Base-by-base conservation (phyloP, 2,329 filamentous ascomycete genomes). In the Microcyclospora pomicola region DNA sequence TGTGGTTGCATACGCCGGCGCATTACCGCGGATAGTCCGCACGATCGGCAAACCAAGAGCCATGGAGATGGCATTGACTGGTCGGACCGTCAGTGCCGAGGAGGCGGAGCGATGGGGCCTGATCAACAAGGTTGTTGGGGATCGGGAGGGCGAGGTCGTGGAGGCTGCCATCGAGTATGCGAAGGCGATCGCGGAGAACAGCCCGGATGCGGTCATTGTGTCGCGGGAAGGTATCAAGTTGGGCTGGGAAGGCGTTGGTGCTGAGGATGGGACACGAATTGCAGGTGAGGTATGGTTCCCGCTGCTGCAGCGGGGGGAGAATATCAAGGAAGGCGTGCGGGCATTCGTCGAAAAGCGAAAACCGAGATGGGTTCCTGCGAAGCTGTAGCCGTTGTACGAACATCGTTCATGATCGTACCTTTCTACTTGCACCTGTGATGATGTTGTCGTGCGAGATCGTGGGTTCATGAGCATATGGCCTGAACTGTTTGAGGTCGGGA, bases 341-440 rank as follows among this genome's bases (percentile, higher is more conserved):
- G 82, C 80, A 42, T 88, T 88, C 64, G 77, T 82, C 13, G 80
- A 86, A 67, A 84, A 77, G 68, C 67, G 80, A 52, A 70, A 72
- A 60, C 73, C 81, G 2, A 65, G 65, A 29, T 87, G 81, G 80
- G 71, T 65, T 50, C 65, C 74, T 10, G 46, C 55, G 13, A 60
- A 58, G 42, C 42, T 60, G 38, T 58, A 37, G 34, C 2, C 27
- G n/a, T 14, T 7, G 3, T n/a, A 34, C 11, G 12, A n/a, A 12
- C n/a, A 34, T 15, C 13, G 16, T 4, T 13, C 30, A 31, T 31
- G 30, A 31, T 15, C 15, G 9, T 31, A 31, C 19, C 19, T 24
- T 7, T 24, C 4, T 24, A 24, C 19, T 7, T 5, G 19, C 19
- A 24, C 19, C 4, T 24, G 19, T 4, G 7, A 24, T 24, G 19